Base-by-base conservation (phyloP, 257 asterid genomes). In the Penstemon davidsonii region DNA sequence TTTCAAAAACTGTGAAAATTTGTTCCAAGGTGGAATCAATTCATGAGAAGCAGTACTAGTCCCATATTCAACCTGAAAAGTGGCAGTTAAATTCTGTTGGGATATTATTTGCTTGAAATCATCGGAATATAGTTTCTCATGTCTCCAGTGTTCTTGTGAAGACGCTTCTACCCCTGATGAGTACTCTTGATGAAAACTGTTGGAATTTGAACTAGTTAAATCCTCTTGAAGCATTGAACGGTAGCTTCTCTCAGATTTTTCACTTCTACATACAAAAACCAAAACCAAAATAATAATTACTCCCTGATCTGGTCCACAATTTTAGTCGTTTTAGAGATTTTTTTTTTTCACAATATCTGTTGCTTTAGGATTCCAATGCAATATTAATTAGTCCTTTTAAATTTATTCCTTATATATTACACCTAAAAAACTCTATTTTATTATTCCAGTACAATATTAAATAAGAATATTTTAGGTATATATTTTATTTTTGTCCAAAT, bases 101-200 rank as follows among this genome's bases (percentile, higher is more conserved):
- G 81, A 73, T 15, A 84, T 76, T 57, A 77, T 70, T 72, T 75
- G 88, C 68, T 81, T 80, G 54, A 64, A 80, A 19, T 78, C 63
- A 6, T 71, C 81, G 64, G 83, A 57, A 19, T 74, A 79, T 5
- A 76, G 33, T 7, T 75, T 81, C 33, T 25, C 33, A 9, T 82
- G 83, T 51, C 89, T 71, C 92, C 88, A 84, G 15, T 82, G 85
- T 3, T 88, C 87, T 13, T 83, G 88, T 4, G 85, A 56, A 18
- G 78, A 55, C 6, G 78, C 59, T 39, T 75, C 57, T 37, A 39
- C 56, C 7, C 61, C 76, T 3, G 82, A 63, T 54, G 33, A 25
- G 33, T 25, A 25, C 33, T 82, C 87, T 74, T 82, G 86, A 51
- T 80, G 89, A 58, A 70, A 88, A 71, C 72, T 76, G 74, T 57